A percentile compares a stretch with the other conserved stretches of the same genome.
Conservation (phyloP, 139 green algal genomes). For the Chlamydomonas schloesseri region DNA sequence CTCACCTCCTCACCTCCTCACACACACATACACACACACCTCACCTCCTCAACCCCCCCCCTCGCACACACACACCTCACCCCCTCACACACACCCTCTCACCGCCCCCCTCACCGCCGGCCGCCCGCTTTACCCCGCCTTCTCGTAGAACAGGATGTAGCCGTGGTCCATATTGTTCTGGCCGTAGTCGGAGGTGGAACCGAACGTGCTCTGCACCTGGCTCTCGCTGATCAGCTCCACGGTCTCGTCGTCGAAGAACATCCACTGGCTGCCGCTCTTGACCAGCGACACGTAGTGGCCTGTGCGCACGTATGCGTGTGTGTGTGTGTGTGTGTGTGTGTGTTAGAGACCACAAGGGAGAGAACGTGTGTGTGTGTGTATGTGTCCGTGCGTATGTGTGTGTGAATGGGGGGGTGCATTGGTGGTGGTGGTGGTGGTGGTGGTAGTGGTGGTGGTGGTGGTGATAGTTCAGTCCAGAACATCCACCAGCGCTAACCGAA, state of each 20-base stretch:
- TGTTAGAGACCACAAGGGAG: no score
- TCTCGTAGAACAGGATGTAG: constrained; percentile 97
- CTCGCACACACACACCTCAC: no score
- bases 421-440: not conserved
- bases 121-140: not conserved
- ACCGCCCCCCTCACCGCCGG: not conserved
- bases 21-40: no score
- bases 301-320: no score
- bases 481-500: no score
- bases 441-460: no score
- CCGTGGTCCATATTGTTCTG: constrained; percentile 91
- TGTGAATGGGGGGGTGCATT: not conserved
- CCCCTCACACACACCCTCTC: no score
- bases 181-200: constrained; percentile 78
- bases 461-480: no score
- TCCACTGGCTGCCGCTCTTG: constrained; percentile 89
- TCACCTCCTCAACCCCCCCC: no score
- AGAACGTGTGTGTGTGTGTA: no score
- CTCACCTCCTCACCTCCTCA: no score
- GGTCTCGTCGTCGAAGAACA: constrained; percentile 94
- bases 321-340: no score
- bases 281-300: constrained; percentile 97
- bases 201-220: constrained; percentile 90
- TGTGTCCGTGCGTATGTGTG: not conserved
- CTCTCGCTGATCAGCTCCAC: constrained; percentile 87